These are phyloP conservation scores for Ogataea pignaliae DNA, from an alignment of 805 yeast genomes.

Conservation along the genomic window DNA sequence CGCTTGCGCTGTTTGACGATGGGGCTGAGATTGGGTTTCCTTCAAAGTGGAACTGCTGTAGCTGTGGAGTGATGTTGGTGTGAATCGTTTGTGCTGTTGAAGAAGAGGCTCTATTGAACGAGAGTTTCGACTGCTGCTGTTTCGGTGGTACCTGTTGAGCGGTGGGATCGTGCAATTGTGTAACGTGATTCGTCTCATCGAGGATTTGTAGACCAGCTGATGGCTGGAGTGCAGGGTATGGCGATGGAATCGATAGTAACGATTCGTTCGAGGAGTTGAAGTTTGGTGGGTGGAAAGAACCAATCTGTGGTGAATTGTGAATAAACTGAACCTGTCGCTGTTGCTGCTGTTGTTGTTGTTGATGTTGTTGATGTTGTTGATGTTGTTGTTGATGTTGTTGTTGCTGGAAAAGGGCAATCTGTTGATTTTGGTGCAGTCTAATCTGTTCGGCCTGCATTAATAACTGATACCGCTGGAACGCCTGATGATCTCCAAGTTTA, in stretches of 20 bases:
- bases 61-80: conserved; percentile 14
- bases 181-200: background rate
- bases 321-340: too few species aligned
- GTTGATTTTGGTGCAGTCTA: conserved; percentile 17
- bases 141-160: too few species aligned
- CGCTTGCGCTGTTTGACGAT: background rate
- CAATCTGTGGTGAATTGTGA: too few species aligned
- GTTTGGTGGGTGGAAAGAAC: conserved; percentile 2
- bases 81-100: too few species aligned
- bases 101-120: background rate
- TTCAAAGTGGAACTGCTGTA: conserved; percentile 17
- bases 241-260: conserved; percentile 4
- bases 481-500: conserved; percentile 9
- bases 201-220: background rate
- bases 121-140: background rate
- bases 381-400: conserved; percentile 5
- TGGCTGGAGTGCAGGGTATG: background rate
- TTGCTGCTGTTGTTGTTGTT: conserved; percentile 6
- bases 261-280: conserved; percentile 10
- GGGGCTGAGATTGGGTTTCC: conserved; percentile 11
- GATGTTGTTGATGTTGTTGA: conserved; percentile 3
- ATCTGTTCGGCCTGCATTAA: conserved; percentile 20
- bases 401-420: conserved; percentile 15
- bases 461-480: conserved; percentile 13
- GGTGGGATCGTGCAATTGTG: too few species aligned